Percentiles rank a stretch among this genome's conserved stretches.
Evolutionary conservation across 352 stramenopile species (phyloP).

Genomic region (Globisporangium cederbergense): DNA sequence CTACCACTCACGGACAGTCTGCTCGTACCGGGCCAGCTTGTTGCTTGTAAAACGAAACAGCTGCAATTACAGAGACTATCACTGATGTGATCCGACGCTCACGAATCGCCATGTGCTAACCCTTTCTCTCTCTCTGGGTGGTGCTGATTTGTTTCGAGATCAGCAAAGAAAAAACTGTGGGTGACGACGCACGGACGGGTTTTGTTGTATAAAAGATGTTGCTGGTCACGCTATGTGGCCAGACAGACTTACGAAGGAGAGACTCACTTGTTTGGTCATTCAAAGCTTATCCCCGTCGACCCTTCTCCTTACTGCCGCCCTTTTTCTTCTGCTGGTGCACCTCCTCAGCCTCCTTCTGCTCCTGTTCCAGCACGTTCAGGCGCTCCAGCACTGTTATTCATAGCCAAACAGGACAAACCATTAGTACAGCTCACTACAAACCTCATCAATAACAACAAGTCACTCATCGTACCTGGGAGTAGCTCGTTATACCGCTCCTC

Average conservation of each 20-base stretch:
- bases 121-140: too few relatives aligned
- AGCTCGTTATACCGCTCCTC: constrained; percentile 80
- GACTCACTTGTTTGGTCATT: constrained; percentile 14
- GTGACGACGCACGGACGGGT: background rate
- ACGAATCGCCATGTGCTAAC: too few relatives aligned
- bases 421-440: constrained; percentile 14
- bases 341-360: constrained; percentile 79
- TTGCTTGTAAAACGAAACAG: too few relatives aligned
- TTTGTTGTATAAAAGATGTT: constrained; percentile 12
- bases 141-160: too few relatives aligned
- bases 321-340: constrained; percentile 77
- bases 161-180: background rate
- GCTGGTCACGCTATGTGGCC: background rate
- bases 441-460: constrained; percentile 3
- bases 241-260: background rate
- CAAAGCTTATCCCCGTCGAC: constrained; percentile 38
- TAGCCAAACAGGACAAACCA: constrained; percentile 1
- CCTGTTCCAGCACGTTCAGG: constrained; percentile 72
- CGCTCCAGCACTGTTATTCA: constrained; percentile 55
- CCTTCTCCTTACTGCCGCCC: constrained; percentile 59
- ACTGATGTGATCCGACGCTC: too few relatives aligned
- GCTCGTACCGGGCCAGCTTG: too few relatives aligned
- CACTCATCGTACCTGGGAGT: constrained; percentile 43
- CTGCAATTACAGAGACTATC: too few relatives aligned
- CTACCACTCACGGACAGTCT: too few relatives aligned